These are phyloP conservation scores for Toxoplasma gondii DNA, from an alignment of 169 alveolate genomes.

Conservation along the genomic window DNA sequence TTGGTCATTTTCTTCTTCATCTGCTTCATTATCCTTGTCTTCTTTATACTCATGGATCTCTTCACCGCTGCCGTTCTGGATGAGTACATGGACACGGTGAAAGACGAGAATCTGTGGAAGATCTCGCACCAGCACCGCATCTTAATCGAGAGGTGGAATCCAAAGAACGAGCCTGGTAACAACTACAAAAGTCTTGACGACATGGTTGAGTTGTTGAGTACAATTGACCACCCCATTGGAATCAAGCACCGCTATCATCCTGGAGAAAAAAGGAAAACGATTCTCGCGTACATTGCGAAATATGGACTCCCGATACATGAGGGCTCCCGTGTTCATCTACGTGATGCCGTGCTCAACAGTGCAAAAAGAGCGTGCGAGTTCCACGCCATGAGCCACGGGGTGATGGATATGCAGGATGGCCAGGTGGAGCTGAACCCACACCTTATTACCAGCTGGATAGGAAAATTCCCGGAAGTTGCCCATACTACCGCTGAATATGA, in stretches of 20 bases:
- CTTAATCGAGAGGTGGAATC: constrained; percentile 55
- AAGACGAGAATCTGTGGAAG: constrained; percentile 61
- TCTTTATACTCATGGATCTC: constrained; percentile 60
- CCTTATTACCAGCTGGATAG: constrained; percentile 55
- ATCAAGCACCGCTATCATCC: constrained; percentile 35
- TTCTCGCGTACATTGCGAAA: constrained; percentile 43
- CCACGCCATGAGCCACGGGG: constrained; percentile 62
- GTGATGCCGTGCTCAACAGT: constrained; percentile 58
- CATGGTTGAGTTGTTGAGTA: constrained; percentile 42
- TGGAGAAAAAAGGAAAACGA: not conserved
- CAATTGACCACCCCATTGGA: constrained; percentile 54
- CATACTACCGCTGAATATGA: not conserved
- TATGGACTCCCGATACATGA: constrained; percentile 57
- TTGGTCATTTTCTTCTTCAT: constrained; percentile 33
- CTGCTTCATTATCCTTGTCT: constrained; percentile 50
- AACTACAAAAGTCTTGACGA: constrained; percentile 44
- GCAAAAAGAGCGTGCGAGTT: constrained; percentile 67
- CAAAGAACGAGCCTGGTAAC: constrained; percentile 19
- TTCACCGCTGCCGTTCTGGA: constrained; percentile 63
- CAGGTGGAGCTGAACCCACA: constrained; percentile 62
- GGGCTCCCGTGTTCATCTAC: constrained; percentile 48
- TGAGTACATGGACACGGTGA: constrained; percentile 62
- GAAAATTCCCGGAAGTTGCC: constrained; percentile 39
- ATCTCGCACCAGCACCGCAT: constrained; percentile 57
- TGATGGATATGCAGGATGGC: constrained; percentile 30